Percentiles rank a stretch among this genome's conserved stretches.
These are phyloP conservation scores for Crithidia sp. DNA, from an alignment of 208 protist genomes.

Conservation along the genomic window DNA sequence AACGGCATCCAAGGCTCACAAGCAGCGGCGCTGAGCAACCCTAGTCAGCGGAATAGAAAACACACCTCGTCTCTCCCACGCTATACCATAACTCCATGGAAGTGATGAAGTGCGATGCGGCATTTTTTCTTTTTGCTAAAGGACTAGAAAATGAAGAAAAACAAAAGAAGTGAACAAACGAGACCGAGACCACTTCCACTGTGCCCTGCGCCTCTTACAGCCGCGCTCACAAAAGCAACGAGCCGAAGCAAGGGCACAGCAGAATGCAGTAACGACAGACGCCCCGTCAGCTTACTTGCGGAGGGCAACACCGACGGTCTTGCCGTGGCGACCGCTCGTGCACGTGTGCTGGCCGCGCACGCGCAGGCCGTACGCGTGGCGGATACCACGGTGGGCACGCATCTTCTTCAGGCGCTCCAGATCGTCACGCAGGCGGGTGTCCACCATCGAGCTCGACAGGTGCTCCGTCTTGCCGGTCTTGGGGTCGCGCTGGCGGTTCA, in stretches of 20 bases:
- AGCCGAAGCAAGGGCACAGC: background rate
- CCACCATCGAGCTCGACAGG: constrained; percentile 96
- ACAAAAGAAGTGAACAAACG: constrained; percentile 20
- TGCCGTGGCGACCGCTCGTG: constrained; percentile 98
- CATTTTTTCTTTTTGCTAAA: constrained; percentile 3
- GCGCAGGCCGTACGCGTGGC: constrained; percentile 98
- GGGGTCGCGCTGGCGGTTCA: constrained; percentile 99
- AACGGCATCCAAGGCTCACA: too few relatives aligned
- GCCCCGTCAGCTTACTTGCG: constrained; percentile 52
- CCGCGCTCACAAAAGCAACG: background rate
- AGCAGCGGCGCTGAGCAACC: too few relatives aligned
- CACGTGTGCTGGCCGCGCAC: constrained; percentile 99
- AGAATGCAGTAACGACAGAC: too few relatives aligned
- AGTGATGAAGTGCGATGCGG: background rate
- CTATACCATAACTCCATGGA: too few relatives aligned
- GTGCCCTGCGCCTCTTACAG: background rate
- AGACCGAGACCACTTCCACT: constrained; percentile 7
- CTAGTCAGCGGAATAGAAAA: too few relatives aligned
- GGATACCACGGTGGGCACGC: constrained; percentile 97
- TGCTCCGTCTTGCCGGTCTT: constrained; percentile 98
- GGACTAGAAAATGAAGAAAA: constrained; percentile 26
- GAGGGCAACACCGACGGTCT: constrained; percentile 87
- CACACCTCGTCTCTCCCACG: too few relatives aligned
- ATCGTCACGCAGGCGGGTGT: constrained; percentile 99
- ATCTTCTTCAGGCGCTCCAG: constrained; percentile 99